phyloP scores from a whole-genome alignment of 2,329 filamentous ascomycete species.

The Aspergillus persii region DNA sequence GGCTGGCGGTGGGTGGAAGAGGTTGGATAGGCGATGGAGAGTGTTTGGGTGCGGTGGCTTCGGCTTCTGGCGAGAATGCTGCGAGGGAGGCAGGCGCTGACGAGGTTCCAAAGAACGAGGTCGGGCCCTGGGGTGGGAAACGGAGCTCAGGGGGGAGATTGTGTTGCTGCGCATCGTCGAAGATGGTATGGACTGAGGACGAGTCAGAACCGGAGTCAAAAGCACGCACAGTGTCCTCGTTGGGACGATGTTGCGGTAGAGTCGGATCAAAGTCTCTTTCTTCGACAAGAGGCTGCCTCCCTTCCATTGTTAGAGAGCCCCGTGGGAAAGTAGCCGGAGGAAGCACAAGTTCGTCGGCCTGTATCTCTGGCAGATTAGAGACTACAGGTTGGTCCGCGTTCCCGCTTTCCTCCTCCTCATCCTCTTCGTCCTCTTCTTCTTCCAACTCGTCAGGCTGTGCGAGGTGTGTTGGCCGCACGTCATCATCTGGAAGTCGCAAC shows the following conservation, averaged over 20 bases:
- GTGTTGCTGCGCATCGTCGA: slow-evolving; percentile 19
- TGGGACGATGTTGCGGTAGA: slow-evolving; percentile 47
- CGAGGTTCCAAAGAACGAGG: slow-evolving; percentile 21
- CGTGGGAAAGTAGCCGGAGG: slow-evolving; percentile 6
- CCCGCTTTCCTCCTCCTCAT: slow-evolving; percentile 14
- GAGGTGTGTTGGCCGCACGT: slow-evolving; percentile 12
- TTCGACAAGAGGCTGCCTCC: slow-evolving; percentile 3
- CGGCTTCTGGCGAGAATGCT: slow-evolving; percentile 32
- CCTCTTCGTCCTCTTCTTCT: slow-evolving; percentile 15
- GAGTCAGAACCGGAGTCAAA: background rate
- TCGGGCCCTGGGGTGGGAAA: slow-evolving; percentile 35
- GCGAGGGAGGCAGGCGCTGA: slow-evolving; percentile 30
- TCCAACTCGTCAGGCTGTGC: slow-evolving; percentile 19
- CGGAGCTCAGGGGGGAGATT: slow-evolving; percentile 36
- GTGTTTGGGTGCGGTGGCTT: slow-evolving; percentile 33
- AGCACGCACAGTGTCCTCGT: slow-evolving; percentile 23
- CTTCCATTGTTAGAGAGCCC: slow-evolving; percentile 9
- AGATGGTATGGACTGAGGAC: slow-evolving; percentile 2
- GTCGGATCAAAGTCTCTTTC: slow-evolving; percentile 39
- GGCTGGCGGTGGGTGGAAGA: slow-evolving; percentile 22
- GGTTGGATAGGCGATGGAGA: slow-evolving; percentile 35
- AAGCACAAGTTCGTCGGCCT: slow-evolving; percentile 9
- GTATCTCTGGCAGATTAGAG: background rate
- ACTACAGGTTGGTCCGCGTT: background rate
- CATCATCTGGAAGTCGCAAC: slow-evolving; percentile 21